Conservation (phyloP, 1,284 basidiomycete species). For the Leccinum insigne region DNA sequence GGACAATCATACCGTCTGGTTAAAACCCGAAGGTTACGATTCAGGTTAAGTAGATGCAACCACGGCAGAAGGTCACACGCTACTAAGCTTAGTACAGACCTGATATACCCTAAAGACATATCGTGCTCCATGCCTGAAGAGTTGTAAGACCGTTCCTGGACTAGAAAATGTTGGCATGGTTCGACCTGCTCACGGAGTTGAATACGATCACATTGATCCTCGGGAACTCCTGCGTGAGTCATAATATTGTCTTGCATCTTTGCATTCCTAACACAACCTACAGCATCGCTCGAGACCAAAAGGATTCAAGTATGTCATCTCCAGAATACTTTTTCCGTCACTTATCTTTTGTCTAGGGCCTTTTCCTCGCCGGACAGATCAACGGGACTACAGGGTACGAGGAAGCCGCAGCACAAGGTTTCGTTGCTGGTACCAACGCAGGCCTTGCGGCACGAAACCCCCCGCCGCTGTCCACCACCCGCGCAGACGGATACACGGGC, state of each 20-base stretch:
- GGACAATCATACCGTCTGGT: slow-evolving; percentile 75
- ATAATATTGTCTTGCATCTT: neutral
- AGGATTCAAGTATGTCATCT: slow-evolving; percentile 55
- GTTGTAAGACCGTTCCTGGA: slow-evolving; percentile 81
- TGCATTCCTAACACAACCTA: slow-evolving; percentile 3
- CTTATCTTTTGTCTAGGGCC: slow-evolving; percentile 46
- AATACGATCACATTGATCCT: slow-evolving; percentile 92
- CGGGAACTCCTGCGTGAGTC: slow-evolving; percentile 70
- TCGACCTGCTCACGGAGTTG: slow-evolving; percentile 87
- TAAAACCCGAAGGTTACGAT: slow-evolving; percentile 91
- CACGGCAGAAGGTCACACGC: neutral
- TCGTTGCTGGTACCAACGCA: slow-evolving; percentile 85
- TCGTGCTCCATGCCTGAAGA: slow-evolving; percentile 88
- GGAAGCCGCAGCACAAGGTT: slow-evolving; percentile 88
- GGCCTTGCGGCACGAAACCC: slow-evolving; percentile 63
- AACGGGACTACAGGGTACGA: slow-evolving; percentile 94
- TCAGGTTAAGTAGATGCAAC: slow-evolving; percentile 49
- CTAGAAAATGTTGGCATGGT: slow-evolving; percentile 83
- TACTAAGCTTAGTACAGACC: slow-evolving; percentile 40
- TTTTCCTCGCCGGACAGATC: slow-evolving; percentile 89
- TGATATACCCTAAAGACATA: slow-evolving; percentile 90
- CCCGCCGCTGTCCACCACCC: slow-evolving; percentile 65
- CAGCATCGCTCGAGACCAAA: slow-evolving; percentile 85
- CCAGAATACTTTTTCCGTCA: neutral
- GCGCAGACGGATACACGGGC: slow-evolving; percentile 83